Base-by-base conservation (phyloP, 2,329 filamentous ascomycete genomes). In the Colletotrichum acutatum region DNA sequence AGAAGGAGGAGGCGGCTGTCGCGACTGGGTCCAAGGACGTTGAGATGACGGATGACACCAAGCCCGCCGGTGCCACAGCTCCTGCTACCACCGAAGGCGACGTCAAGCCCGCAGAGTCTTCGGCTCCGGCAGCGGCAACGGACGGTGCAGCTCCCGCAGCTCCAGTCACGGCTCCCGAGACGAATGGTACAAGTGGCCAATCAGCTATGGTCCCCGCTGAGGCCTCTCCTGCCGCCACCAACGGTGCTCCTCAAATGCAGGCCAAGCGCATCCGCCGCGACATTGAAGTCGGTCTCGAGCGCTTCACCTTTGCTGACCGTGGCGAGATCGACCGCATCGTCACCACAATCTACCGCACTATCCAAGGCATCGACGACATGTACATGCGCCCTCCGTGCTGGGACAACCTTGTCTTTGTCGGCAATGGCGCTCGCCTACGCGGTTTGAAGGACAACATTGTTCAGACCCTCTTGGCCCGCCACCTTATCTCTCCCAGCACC, bases 361-460 rank as follows among this genome's bases (percentile, higher is more conserved):
- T 98, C 65, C 92, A 95, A 77, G 90, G 91, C 46, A 94, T 98
- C 28, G 92, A 94, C 58, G 95, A 98, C 75, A 91, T 95, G 76
- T 92, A 93, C 78, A 95, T 95, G 86, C 91, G 97, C 57, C 92
- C 94, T 46, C 89, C 93, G 46, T 92, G 97, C 75, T 99, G 97
- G 97, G 96, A 98, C 78, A 94, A 93, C 74, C 84, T 99, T 65
- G 92, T 98, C 76, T 93, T 99, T 68, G 93, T 98, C 65, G 97
- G 97, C 77, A 98, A 97, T 79, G 97, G 97, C 70, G 91, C 86
- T 49, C 88, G 88, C 59, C 86, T 90, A 60, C 86, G 86, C 85
- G 95, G 97, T 5, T 96, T 99, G 81, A 95, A 94, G 76, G 95
- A 98, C 78, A 94, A 96, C 76, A 91, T 99, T 60, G 82, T 98